A percentile compares a stretch with the other conserved stretches of the same genome.
Evolutionary conservation across 1,284 basidiomycete genomes (phyloP).

Genomic region (Thecaphora thlaspeos): DNA sequence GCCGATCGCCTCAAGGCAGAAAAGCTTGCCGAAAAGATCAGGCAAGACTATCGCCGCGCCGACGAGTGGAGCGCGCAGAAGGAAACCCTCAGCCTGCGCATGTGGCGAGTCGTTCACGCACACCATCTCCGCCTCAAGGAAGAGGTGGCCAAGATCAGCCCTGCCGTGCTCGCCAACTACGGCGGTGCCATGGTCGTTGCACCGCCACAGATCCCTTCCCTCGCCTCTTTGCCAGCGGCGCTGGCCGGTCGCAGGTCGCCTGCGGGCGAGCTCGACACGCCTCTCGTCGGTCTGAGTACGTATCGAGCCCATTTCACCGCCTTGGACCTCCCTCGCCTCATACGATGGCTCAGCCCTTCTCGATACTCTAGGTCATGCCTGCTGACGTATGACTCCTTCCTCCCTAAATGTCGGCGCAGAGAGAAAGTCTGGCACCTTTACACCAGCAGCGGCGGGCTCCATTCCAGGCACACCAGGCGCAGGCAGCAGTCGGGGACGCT

Average conservation of each 20-base stretch:
- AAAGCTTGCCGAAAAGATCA: slow-evolving; percentile 46
- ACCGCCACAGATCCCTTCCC: slow-evolving; percentile 20
- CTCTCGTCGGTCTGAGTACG: slow-evolving; percentile 11
- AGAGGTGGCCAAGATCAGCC: slow-evolving; percentile 45
- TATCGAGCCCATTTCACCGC: no score
- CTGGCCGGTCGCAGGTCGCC: slow-evolving; percentile 35
- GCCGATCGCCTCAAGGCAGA: slow-evolving; percentile 42
- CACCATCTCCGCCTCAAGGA: slow-evolving; percentile 43
- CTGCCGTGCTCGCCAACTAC: slow-evolving; percentile 45
- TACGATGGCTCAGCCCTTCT: no score
- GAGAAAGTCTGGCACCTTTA: slow-evolving; percentile 7
- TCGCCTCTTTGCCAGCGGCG: slow-evolving; percentile 26
- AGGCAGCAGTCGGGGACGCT: slow-evolving; percentile 20
- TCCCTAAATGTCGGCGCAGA: not conserved
- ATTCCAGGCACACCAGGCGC: slow-evolving; percentile 28
- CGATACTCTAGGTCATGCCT: no score
- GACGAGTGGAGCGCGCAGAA: slow-evolving; percentile 53
- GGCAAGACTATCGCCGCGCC: slow-evolving; percentile 44
- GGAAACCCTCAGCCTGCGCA: slow-evolving; percentile 30
- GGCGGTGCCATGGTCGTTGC: slow-evolving; percentile 25
- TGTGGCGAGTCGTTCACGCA: slow-evolving; percentile 45
- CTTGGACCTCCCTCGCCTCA: no score
- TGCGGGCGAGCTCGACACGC: slow-evolving; percentile 28
- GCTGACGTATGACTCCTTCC: no score
- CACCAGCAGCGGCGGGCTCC: slow-evolving; percentile 1